A percentile compares a stretch with the other conserved stretches of the same genome.
phyloP scores from a whole-genome alignment of 1,284 basidiomycete species.

The Ceratorhiza oryzae-sativae region DNA sequence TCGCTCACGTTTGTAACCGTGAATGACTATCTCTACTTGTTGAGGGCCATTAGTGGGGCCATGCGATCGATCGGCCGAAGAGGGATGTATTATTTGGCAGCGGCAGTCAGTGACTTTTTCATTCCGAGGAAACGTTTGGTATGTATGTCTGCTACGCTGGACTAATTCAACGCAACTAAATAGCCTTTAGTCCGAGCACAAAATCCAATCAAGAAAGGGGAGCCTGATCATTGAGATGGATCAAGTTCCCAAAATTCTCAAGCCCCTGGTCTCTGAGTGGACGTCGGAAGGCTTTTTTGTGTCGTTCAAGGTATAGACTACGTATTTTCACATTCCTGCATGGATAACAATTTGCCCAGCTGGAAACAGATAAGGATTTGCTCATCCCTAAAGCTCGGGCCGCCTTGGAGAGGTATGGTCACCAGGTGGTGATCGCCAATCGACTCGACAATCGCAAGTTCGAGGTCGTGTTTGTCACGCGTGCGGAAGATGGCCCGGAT shows the following conservation, averaged over 20 bases:
- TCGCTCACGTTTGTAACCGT: conserved; percentile 93
- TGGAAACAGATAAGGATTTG: conserved; percentile 87
- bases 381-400: conserved; percentile 90
- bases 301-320: conserved; percentile 84
- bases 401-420: conserved; percentile 92
- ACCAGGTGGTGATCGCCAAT: conserved; percentile 97
- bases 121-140: conserved; percentile 89
- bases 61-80: conserved; percentile 70
- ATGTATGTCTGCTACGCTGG: conserved; percentile 44
- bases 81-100: conserved; percentile 95
- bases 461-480: conserved; percentile 86
- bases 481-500: conserved; percentile 7
- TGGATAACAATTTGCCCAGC: conserved; percentile 57
- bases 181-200: conserved; percentile 83
- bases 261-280: conserved; percentile 94
- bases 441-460: conserved; percentile 88
- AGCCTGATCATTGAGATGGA: conserved; percentile 97
- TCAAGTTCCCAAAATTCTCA: conserved; percentile 95
- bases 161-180: not conserved
- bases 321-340: not conserved
- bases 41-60: conserved; percentile 76
- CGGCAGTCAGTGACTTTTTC: conserved; percentile 98
- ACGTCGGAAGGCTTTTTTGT: conserved; percentile 90
- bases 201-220: conserved; percentile 96
- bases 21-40: conserved; percentile 94